Conservation (phyloP, 768 basidiomycete species). For the Calocera cornea region DNA sequence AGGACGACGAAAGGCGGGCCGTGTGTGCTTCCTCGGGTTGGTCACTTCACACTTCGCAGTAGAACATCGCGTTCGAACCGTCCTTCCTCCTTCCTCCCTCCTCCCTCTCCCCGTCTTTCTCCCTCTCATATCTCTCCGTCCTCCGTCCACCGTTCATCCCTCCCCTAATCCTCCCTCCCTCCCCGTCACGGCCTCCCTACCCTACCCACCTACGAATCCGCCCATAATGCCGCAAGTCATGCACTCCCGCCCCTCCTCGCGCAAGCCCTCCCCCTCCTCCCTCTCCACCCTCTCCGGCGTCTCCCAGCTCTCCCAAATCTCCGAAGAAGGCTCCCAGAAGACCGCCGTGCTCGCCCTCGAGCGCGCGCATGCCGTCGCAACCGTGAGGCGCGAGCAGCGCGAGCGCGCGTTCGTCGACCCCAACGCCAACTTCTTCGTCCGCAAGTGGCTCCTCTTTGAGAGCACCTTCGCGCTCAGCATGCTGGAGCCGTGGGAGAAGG, state of each 20-base stretch:
- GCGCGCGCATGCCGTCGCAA: neutral
- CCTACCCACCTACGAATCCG: neutral
- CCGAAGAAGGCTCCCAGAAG: neutral
- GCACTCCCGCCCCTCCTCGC: neutral
- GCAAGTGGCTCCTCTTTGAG: constrained; percentile 42
- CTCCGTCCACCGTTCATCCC: neutral
- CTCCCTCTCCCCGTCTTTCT: neutral
- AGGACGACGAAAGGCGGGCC: too few relatives aligned
- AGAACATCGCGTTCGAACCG: too few relatives aligned
- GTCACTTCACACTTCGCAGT: too few relatives aligned
- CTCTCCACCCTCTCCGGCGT: neutral
- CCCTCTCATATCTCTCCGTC: neutral
- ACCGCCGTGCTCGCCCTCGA: neutral
- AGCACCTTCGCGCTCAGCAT: constrained; percentile 45
- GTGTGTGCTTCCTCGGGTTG: too few relatives aligned
- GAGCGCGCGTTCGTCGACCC: neutral
- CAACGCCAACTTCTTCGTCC: constrained; percentile 33
- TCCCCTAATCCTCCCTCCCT: neutral
- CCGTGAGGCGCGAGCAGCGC: neutral
- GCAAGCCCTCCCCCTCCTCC: constrained; percentile 1
- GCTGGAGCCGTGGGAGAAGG: constrained; percentile 58
- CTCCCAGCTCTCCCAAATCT: neutral
- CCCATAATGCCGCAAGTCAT: neutral
- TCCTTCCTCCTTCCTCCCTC: neutral
- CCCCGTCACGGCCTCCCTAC: neutral